A percentile compares a stretch with the other conserved stretches of the same genome.
These are phyloP conservation scores for Straminergon stramineum DNA, from an alignment of 225 moss, liverwort and hornwort species.

Conservation along the genomic window DNA sequence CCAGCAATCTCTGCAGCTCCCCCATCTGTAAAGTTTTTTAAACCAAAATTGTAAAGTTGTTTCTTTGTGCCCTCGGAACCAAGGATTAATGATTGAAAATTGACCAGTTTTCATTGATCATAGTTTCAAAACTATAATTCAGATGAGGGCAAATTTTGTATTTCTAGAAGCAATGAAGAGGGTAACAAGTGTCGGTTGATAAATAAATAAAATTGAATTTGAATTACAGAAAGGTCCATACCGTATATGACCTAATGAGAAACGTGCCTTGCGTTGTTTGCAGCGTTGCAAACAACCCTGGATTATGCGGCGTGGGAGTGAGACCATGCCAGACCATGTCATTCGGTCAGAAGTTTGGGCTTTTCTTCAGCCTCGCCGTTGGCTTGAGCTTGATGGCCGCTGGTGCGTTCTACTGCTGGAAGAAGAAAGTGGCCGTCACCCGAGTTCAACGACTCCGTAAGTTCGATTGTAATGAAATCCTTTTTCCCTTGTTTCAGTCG, in stretches of 20 bases:
- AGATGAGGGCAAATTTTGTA: background rate
- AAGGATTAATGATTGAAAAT: background rate
- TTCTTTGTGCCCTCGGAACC: background rate
- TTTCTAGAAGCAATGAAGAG: background rate
- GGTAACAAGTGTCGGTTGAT: background rate
- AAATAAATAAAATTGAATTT: background rate
- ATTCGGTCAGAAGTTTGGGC: constrained; percentile 37
- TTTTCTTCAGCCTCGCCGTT: constrained; percentile 30
- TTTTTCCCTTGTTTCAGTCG: background rate
- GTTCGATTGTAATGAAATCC: background rate
- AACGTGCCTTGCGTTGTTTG: background rate
- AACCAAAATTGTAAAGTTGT: background rate
- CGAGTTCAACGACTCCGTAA: constrained; percentile 50
- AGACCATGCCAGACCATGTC: constrained; percentile 48
- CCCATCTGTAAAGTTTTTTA: background rate
- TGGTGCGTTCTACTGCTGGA: constrained; percentile 25
- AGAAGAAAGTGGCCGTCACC: constrained; percentile 24
- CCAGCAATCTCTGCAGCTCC: background rate
- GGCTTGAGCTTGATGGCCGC: constrained; percentile 15
- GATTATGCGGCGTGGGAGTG: constrained; percentile 72
- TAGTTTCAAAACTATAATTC: background rate
- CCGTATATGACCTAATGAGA: background rate
- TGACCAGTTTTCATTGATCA: background rate
- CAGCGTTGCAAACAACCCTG: constrained; percentile 76
- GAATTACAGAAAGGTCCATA: background rate